Conservation (phyloP, 2,329 filamentous ascomycete species). For the Sporothrix euskadiensis region DNA sequence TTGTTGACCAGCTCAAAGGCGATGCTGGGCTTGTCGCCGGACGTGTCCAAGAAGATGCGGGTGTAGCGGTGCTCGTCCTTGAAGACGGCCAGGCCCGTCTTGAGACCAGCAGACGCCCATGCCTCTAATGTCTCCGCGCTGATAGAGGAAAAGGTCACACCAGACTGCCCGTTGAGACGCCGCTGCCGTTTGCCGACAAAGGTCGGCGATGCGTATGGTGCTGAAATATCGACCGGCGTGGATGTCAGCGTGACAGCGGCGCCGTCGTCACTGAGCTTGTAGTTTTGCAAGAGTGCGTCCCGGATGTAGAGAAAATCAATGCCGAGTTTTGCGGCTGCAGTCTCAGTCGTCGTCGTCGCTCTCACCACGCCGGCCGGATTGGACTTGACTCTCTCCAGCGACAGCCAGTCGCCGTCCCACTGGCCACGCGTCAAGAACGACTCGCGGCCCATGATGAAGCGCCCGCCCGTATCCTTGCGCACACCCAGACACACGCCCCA, state of each 20-base stretch:
- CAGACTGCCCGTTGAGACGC: not conserved
- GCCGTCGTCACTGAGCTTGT: slow-evolving; percentile 7
- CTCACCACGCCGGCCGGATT: not conserved
- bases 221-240: not conserved
- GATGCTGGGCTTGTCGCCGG: not conserved
- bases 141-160: not conserved
- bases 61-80: slow-evolving; percentile 13
- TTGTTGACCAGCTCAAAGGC: slow-evolving; percentile 16
- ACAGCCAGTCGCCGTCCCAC: slow-evolving; percentile 13
- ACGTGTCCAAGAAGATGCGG: not conserved
- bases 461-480: slow-evolving; percentile 13
- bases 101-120: not conserved
- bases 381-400: slow-evolving; percentile 1
- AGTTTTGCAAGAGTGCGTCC: not conserved
- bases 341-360: too few species aligned
- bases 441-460: slow-evolving; percentile 19
- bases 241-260: not conserved
- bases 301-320: slow-evolving; percentile 11
- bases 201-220: not conserved
- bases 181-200: slow-evolving; percentile 15
- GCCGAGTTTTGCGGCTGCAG: too few species aligned
- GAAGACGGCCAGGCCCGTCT: not conserved
- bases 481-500: slow-evolving; percentile 14
- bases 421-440: slow-evolving; percentile 2
- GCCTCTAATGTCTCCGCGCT: not conserved